Evolutionary conservation across 1,139 yeast genomes (phyloP), one percentile per base, ranked within the genome.

Genomic region (Diutina ranongensis): DNA sequence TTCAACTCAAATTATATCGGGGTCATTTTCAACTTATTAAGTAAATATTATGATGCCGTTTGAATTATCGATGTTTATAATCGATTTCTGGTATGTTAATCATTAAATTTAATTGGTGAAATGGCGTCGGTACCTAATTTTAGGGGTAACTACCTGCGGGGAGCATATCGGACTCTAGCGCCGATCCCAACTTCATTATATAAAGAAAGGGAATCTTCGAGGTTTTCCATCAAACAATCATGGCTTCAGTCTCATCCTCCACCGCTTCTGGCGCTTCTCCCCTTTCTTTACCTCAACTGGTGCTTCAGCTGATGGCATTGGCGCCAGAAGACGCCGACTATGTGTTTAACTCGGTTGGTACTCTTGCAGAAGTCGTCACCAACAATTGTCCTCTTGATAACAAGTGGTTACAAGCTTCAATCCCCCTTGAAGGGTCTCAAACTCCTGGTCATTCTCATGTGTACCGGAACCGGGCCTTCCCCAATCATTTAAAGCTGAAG

Each of bases 381-480:
- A 18, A 22, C 42, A 15, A 25, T 5, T 22, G 15, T 16, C 42
- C 42, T 2, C 2, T 38, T 12, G 12, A 8, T 8, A 25, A 38
- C 21, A 27, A 38, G 9, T 25, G 32, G 31, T 4, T 38, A n/a
- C 42, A 38, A 25, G 31, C 21, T 18, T 25, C 28, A 33, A 56
- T 38, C 2, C n/a, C 42, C n/a, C 5, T 38, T 3, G 31, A 22
- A 3, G 42, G 42, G 7, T 25, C 33, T 27, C 21, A 59, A 47
- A 57, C 56, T 50, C 63, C 65, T 1, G 84, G 84, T 1, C 73
- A 57, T 56, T 76, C 85, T 12, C 61, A 73, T 2, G 55, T 77
- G 38, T 82, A 74, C 58, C 64, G 87, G 55, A 78, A 74, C 55
- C 59, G 57, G 1, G 49, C 50, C 4, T 44, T 47, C 22, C 49